Evolutionary conservation across 2,329 filamentous ascomycete genomes (phyloP).

Genomic region (Samsoniella hepiali): DNA sequence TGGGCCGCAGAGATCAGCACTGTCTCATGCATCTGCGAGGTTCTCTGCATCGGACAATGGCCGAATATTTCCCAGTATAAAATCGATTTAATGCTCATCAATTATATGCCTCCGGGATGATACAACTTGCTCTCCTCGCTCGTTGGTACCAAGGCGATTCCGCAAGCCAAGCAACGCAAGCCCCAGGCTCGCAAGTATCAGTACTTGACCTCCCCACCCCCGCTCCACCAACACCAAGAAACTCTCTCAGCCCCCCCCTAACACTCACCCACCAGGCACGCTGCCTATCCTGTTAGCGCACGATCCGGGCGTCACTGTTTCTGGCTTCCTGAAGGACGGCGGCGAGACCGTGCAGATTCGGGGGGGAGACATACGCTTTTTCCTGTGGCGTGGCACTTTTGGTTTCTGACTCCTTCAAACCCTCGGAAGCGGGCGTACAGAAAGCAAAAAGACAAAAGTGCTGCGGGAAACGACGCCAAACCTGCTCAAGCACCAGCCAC

Average conservation of each 20-base stretch:
- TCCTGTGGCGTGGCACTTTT: background rate
- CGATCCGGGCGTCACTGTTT: background rate
- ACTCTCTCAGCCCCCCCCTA: background rate
- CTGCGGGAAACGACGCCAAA: no score
- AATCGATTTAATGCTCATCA: no score
- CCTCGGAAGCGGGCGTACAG: no score
- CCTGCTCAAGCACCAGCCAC: background rate
- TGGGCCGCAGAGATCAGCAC: no score
- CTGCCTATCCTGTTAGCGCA: background rate
- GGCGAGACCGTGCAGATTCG: background rate
- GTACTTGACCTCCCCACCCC: background rate
- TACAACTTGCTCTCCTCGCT: no score
- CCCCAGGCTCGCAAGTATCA: background rate
- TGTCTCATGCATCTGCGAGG: no score
- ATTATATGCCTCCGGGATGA: no score
- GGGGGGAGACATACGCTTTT: background rate
- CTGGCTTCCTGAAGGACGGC: slow-evolving; percentile 1
- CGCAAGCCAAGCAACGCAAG: no score
- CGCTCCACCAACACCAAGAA: background rate
- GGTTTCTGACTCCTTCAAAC: background rate
- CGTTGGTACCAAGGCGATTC: no score
- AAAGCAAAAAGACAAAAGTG: no score
- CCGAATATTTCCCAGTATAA: no score
- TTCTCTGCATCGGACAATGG: no score
- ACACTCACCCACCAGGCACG: background rate